These are phyloP conservation scores for Musa schizocarpa DNA, from an alignment of 176 grass and related monocot genomes.

Conservation along the genomic window DNA sequence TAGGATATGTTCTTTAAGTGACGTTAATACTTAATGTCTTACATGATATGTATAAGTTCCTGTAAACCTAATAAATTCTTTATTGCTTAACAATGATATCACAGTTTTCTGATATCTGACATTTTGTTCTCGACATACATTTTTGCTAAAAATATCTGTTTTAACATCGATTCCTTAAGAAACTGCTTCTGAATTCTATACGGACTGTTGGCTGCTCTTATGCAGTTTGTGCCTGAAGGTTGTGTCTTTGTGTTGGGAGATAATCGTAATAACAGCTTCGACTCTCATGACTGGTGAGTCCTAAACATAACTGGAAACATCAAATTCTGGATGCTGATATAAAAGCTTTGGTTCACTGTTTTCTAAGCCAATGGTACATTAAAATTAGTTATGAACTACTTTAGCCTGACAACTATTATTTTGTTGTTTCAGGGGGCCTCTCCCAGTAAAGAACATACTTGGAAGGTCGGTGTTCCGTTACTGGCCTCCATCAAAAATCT, in stretches of 20 bases:
- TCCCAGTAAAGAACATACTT: constrained; percentile 81
- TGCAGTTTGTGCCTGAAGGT: constrained; percentile 67
- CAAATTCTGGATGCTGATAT: background rate
- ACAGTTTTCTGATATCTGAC: background rate
- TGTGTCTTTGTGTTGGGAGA: constrained; percentile 87
- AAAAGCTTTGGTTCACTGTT: background rate
- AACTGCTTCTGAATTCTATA: constrained; percentile 10
- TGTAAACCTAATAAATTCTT: background rate
- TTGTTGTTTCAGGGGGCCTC: constrained; percentile 63
- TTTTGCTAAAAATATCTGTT: background rate
- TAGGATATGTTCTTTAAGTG: background rate
- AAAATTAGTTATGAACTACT: background rate
- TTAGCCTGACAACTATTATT: constrained; percentile 4
- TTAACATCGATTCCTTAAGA: background rate
- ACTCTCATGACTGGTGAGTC: constrained; percentile 93
- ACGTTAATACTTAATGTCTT: background rate
- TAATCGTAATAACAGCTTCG: constrained; percentile 90
- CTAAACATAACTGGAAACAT: background rate
- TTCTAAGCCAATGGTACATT: background rate
- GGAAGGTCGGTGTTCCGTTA: constrained; percentile 87
- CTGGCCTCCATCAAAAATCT: constrained; percentile 89
- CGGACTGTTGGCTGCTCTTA: constrained; percentile 5
- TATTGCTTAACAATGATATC: background rate
- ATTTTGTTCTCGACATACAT: background rate
- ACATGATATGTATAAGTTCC: background rate